Evolutionary conservation across 768 basidiomycete genomes (phyloP), one percentile per base, ranked within the genome.

Genomic region (Boletus patriciae): DNA sequence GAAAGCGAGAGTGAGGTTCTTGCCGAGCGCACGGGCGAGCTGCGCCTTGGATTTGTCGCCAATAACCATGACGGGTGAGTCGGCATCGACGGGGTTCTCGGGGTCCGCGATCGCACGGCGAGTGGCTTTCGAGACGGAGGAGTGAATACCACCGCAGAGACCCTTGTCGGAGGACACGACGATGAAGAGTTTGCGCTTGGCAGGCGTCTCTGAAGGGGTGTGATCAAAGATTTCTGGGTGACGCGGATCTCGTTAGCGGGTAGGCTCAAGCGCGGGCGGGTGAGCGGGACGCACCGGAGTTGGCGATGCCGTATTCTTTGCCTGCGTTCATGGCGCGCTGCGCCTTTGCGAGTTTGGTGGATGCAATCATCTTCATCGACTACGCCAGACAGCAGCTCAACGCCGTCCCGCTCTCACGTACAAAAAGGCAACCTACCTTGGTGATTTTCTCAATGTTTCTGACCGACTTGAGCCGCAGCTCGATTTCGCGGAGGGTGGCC

Each of bases 351-450:
- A 99, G 87, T 75, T 95, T 94, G 50, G 95, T 96, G 49, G 96
- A 98, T 55, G 95, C 96, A 81, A 98, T 96, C 85, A 99, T 95
- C 83, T 97, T 96, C 93, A 97, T 96, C 48, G 94, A 93, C 90
- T 94, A 68, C 15, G 69, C 37, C 45, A 36, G 18, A 40, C 52
- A 56, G 16, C 46, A 9, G 44, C 58, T 46, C 47, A 60, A 53
- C 47, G 29, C 45, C 48, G 18, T 41, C 21, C 16, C 33, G 2
- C 13, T 10, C 42, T 44, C 19, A 29, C 21, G 33, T 23, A 33
- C 21, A 52, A 50, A 37, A 49, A 60, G 29, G 34, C 47, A 58
- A 65, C 82, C 62, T 62, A 93, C 95, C 82, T 97, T 96, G 59
- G 96, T 98, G 80, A 99, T 98, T 90, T 98, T 98, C 84, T 97